Conservation (phyloP, 257 asterid species). For the Solanum medicagineum region DNA sequence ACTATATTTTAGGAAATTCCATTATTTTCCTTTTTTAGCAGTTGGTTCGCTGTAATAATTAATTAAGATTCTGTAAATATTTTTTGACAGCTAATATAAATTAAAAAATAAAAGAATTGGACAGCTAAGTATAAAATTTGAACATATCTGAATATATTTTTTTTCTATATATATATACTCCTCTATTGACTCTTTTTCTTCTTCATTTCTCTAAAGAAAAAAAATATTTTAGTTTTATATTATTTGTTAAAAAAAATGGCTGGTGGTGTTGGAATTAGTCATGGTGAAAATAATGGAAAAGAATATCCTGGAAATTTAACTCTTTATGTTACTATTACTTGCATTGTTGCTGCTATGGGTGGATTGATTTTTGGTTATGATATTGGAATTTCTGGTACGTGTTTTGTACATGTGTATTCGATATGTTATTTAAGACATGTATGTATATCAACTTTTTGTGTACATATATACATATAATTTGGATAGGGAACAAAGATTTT, state of each 20-base stretch:
- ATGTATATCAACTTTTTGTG: neutral
- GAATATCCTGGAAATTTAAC: constrained; percentile 73
- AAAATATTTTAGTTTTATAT: neutral
- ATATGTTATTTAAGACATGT: neutral
- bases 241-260: constrained; percentile 30
- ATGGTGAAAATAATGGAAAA: constrained; percentile 28
- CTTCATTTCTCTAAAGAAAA: neutral
- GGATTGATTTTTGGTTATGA: constrained; percentile 87
- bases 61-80: neutral
- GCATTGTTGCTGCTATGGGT: constrained; percentile 88
- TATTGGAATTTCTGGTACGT: constrained; percentile 72
- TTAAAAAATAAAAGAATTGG: neutral
- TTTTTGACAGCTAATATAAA: neutral
- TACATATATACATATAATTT: too few relatives aligned
- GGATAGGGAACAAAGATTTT: too few relatives aligned
- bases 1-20: neutral
- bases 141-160: neutral
- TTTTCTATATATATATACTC: constrained; percentile 24
- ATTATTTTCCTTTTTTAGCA: neutral
- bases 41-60: neutral
- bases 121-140: neutral
- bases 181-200: neutral
- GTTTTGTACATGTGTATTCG: too few relatives aligned
- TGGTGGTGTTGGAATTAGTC: constrained; percentile 67
- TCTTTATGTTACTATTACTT: constrained; percentile 45